Evolutionary conservation across 129 eudicot species (phyloP).

Genomic region (Flaveria ramosissima): DNA sequence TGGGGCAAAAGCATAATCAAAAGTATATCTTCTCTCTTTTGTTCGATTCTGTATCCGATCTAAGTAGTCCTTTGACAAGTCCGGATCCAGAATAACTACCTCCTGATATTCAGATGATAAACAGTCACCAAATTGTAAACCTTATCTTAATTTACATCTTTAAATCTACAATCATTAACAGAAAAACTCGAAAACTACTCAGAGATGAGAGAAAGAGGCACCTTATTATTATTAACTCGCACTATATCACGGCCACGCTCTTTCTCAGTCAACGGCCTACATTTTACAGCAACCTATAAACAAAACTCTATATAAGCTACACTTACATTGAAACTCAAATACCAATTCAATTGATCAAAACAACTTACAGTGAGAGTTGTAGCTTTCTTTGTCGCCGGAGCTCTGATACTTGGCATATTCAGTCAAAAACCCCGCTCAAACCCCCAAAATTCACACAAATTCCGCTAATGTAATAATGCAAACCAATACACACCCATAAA

Average conservation of each 20-base stretch:
- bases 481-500: conserved; percentile 12
- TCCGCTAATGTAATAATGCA: not conserved
- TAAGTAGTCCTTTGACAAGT: conserved; percentile 81
- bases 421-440: conserved; percentile 38
- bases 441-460: conserved; percentile 1
- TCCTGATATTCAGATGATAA: conserved; percentile 47
- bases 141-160: conserved; percentile 3
- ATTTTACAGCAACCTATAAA: conserved; percentile 86
- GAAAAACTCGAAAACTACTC: too few relatives aligned
- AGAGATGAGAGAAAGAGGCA: not conserved
- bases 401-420: conserved; percentile 78
- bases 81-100: conserved; percentile 86
- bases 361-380: conserved; percentile 80
- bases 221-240: conserved; percentile 69
- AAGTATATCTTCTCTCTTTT: conserved; percentile 74
- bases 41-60: conserved; percentile 83
- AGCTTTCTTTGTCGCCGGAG: conserved; percentile 77
- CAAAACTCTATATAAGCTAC: conserved; percentile 23
- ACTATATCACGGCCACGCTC: conserved; percentile 84
- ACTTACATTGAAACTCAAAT: conserved; percentile 1
- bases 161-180: not conserved
- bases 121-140: conserved; percentile 6
- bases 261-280: conserved; percentile 68
- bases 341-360: conserved; percentile 13
- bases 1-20: conserved; percentile 85